These are phyloP conservation scores for Aspergillus fumigatiaffinis DNA, from an alignment of 2,329 filamentous ascomycete genomes.

Conservation along the genomic window DNA sequence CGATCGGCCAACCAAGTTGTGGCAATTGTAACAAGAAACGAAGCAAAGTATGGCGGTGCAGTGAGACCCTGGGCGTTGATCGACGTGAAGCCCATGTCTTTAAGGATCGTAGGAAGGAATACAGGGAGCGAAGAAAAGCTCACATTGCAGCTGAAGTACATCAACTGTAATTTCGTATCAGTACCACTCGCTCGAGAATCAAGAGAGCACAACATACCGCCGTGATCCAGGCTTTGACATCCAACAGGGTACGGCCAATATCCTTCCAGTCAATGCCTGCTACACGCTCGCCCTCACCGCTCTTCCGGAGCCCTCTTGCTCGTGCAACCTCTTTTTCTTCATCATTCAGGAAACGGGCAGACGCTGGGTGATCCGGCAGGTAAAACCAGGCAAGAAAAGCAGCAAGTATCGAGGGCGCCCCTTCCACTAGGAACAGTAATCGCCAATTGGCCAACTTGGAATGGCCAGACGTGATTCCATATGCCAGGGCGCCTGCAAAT, in stretches of 20 bases:
- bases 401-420: constrained; percentile 55
- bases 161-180: constrained; percentile 30
- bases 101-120: constrained; percentile 61
- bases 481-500: constrained; percentile 68
- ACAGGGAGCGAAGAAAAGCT: constrained; percentile 63
- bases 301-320: constrained; percentile 51
- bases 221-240: constrained; percentile 48
- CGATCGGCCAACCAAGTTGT: constrained; percentile 64
- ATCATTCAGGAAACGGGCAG: constrained; percentile 52
- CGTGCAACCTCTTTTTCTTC: constrained; percentile 58
- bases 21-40: constrained; percentile 59
- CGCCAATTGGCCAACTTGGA: constrained; percentile 60
- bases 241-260: constrained; percentile 42
- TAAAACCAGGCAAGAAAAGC: constrained; percentile 54
- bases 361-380: constrained; percentile 51
- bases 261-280: constrained; percentile 46
- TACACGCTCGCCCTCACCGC: constrained; percentile 44
- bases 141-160: constrained; percentile 61
- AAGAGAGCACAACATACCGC: constrained; percentile 29
- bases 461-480: constrained; percentile 60
- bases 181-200: not conserved
- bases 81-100: constrained; percentile 63
- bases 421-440: constrained; percentile 62
- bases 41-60: constrained; percentile 66
- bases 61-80: constrained; percentile 68